Evolutionary conservation across 1,284 basidiomycete species (phyloP).

Genomic region (Apiotrichum gracile): DNA sequence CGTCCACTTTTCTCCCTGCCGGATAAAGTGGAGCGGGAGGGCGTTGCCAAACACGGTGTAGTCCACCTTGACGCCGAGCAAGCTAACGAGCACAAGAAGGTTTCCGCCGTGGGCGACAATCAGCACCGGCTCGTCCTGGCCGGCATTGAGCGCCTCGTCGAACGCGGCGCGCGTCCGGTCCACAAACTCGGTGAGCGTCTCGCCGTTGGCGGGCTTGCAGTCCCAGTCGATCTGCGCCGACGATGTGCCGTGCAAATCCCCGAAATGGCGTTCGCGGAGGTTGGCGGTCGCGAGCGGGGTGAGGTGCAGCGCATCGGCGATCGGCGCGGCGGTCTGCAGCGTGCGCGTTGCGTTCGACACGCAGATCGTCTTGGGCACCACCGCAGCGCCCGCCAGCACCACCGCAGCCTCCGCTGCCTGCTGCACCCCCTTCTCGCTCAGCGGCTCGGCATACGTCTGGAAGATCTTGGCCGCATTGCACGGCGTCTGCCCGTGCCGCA

Average conservation of each 20-base stretch:
- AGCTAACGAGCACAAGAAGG: slow-evolving; percentile 3
- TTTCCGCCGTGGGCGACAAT: slow-evolving; percentile 17
- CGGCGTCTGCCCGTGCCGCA: slow-evolving; percentile 10
- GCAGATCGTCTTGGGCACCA: neutral
- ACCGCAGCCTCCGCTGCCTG: slow-evolving; percentile 3
- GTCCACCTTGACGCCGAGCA: slow-evolving; percentile 1
- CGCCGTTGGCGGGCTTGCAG: slow-evolving; percentile 7
- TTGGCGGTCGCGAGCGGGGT: neutral
- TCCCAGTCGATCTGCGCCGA: slow-evolving; percentile 12
- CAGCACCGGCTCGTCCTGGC: slow-evolving; percentile 27
- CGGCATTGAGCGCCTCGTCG: slow-evolving; percentile 19
- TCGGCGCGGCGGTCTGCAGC: slow-evolving; percentile 10
- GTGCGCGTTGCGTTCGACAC: slow-evolving; percentile 10
- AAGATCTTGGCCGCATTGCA: slow-evolving; percentile 7
- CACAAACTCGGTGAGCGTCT: slow-evolving; percentile 11
- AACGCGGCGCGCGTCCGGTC: slow-evolving; percentile 4
- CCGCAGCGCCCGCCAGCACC: neutral
- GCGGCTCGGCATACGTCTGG: slow-evolving; percentile 11
- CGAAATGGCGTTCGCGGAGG: slow-evolving; percentile 11
- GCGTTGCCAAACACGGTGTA: slow-evolving; percentile 4
- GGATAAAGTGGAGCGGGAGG: slow-evolving; percentile 8
- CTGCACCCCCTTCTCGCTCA: neutral
- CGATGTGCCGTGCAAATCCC: slow-evolving; percentile 6
- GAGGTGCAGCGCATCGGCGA: neutral
- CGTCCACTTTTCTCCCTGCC: slow-evolving; percentile 1